A percentile compares a stretch with the other conserved stretches of the same genome.
Evolutionary conservation across 2,329 filamentous ascomycete species (phyloP).

Genomic region (Sphaerostilbella broomeana): DNA sequence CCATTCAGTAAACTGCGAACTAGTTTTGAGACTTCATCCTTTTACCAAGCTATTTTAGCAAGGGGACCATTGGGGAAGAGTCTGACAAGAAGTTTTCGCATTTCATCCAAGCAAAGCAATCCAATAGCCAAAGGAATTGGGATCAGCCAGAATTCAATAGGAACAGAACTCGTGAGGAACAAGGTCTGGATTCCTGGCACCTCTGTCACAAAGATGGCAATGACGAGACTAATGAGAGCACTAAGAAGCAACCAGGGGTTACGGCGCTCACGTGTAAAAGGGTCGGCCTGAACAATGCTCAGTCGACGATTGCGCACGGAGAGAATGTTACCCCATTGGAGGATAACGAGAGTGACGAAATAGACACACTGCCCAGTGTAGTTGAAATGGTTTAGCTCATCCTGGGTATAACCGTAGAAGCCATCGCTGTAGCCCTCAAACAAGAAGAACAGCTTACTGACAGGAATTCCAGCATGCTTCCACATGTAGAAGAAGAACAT

Average conservation of each 20-base stretch:
- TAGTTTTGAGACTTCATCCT: too few relatives aligned
- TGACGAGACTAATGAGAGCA: constrained; percentile 40
- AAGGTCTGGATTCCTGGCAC: constrained; percentile 42
- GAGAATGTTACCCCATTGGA: constrained; percentile 49
- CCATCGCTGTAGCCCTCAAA: constrained; percentile 43
- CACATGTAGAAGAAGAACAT: constrained; percentile 52
- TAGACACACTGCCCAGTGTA: constrained; percentile 45
- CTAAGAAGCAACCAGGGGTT: constrained; percentile 44
- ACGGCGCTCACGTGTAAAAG: constrained; percentile 37
- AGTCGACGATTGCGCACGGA: constrained; percentile 45
- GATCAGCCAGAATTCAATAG: constrained; percentile 46
- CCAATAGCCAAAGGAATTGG: constrained; percentile 44
- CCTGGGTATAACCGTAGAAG: constrained; percentile 42
- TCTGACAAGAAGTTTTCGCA: constrained; percentile 43
- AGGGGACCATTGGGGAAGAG: constrained; percentile 37
- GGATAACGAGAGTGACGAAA: constrained; percentile 46
- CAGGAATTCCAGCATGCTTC: constrained; percentile 40
- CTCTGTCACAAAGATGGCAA: constrained; percentile 49
- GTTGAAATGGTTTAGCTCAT: constrained; percentile 42
- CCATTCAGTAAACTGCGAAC: too few relatives aligned
- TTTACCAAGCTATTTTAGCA: constrained; percentile 44
- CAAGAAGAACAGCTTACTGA: constrained; percentile 41
- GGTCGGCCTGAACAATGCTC: constrained; percentile 46
- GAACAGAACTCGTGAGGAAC: constrained; percentile 43
- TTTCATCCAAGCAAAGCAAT: constrained; percentile 45